These are phyloP conservation scores for Lachancea mirantina DNA, from an alignment of 805 yeast species.

Conservation along the genomic window DNA sequence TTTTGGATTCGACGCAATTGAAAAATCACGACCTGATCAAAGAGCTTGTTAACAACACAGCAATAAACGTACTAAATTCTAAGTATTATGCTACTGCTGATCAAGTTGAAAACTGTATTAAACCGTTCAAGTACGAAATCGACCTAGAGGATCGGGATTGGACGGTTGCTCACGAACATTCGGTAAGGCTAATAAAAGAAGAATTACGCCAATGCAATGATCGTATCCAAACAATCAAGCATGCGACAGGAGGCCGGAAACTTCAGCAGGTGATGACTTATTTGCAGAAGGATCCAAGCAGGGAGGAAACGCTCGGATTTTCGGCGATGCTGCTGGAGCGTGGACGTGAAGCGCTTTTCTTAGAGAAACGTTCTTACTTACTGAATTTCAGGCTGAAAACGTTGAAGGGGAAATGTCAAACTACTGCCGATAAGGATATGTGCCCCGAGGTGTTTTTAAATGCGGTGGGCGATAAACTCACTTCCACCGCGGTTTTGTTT, in stretches of 20 bases:
- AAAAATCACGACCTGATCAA: slow-evolving; percentile 82
- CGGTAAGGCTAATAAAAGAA: slow-evolving; percentile 66
- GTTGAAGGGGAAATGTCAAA: slow-evolving; percentile 65
- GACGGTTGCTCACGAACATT: slow-evolving; percentile 71
- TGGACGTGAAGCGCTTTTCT: slow-evolving; percentile 79
- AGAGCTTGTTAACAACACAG: slow-evolving; percentile 77
- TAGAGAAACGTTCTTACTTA: slow-evolving; percentile 64
- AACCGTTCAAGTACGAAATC: slow-evolving; percentile 95
- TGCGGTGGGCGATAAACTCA: slow-evolving; percentile 84
- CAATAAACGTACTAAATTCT: slow-evolving; percentile 65
- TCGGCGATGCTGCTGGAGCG: slow-evolving; percentile 63
- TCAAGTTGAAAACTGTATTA: slow-evolving; percentile 96
- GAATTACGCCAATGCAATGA: slow-evolving; percentile 77
- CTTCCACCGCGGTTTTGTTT: slow-evolving; percentile 88
- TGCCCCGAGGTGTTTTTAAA: slow-evolving; percentile 94
- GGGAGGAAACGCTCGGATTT: slow-evolving; percentile 77
- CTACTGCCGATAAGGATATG: slow-evolving; percentile 72
- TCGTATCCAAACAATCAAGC: slow-evolving; percentile 51
- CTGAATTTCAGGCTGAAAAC: slow-evolving; percentile 70
- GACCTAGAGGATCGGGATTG: slow-evolving; percentile 96
- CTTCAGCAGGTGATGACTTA: slow-evolving; percentile 76
- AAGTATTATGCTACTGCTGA: slow-evolving; percentile 90
- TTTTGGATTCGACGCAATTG: slow-evolving; percentile 68
- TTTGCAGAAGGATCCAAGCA: slow-evolving; percentile 34
- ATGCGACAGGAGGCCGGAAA: slow-evolving; percentile 76